These are phyloP conservation scores for Hydnum rufescens DNA, from an alignment of 768 basidiomycete genomes.

Conservation along the genomic window DNA sequence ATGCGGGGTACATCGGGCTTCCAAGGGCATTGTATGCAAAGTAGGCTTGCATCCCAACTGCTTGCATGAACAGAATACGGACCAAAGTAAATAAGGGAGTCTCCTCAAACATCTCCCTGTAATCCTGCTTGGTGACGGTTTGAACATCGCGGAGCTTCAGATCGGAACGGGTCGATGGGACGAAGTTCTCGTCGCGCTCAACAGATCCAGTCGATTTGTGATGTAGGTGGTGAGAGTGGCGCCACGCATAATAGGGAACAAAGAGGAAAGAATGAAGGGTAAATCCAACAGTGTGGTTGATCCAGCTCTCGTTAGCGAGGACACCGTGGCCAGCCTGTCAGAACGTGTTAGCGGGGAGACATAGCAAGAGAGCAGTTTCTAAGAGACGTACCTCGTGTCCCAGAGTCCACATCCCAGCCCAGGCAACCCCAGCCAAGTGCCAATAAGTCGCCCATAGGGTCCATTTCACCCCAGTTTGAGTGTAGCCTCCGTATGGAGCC, in stretches of 20 bases:
- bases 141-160: constrained; percentile 27
- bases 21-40: constrained; percentile 68
- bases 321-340: constrained; percentile 79
- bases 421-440: constrained; percentile 66
- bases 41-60: constrained; percentile 76
- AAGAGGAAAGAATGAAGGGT: constrained; percentile 38
- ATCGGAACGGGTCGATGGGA: constrained; percentile 66
- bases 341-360: not conserved
- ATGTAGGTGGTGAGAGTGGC: constrained; percentile 23
- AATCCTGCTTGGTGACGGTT: not conserved
- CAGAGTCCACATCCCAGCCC: constrained; percentile 84
- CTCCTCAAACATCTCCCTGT: not conserved
- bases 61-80: constrained; percentile 19
- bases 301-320: constrained; percentile 73
- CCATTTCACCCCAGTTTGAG: constrained; percentile 13
- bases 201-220: constrained; percentile 9
- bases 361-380: not conserved
- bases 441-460: constrained; percentile 58
- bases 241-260: not conserved
- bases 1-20: constrained; percentile 40
- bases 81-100: not conserved
- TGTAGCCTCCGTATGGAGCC: not conserved
- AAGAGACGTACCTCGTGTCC: constrained; percentile 34
- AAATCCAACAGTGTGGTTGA: constrained; percentile 90
- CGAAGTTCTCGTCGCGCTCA: constrained; percentile 74